Base-by-base conservation (phyloP, 1,284 basidiomycete species). In the Wolfiporia cocos region DNA sequence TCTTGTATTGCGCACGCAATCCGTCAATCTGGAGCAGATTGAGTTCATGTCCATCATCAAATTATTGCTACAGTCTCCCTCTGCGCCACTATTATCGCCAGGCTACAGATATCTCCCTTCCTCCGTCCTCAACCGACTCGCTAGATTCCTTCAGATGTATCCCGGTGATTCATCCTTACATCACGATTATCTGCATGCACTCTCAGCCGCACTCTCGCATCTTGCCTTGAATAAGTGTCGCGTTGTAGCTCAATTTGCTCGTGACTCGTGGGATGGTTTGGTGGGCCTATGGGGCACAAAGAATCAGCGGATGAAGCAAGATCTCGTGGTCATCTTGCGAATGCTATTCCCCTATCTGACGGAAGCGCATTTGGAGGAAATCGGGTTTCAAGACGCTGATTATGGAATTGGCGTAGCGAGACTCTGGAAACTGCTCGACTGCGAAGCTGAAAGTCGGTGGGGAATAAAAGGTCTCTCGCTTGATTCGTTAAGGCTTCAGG, bases 221-320 rank as follows among this genome's bases (percentile, higher is more conserved):
- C 59, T 91, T 12, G 76, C 89, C 6, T 65, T 93, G 42, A 95
- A 95, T 57, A 71, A 67, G 42, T 76, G 71, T 24, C 58, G 68
- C 1, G 69, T 74, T 1, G 74, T 91, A 34, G 67, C 74, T 5
- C 55, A 61, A 9, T 82, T 88, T 42, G 80, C 86, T 0, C 60
- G 66, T 6, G 64, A 64, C 23, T 64, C 82, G 1, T 90, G 90
- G 79, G 67, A 78, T 34, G 59, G 64, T 6, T 57, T 96, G 4
- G 68, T 92, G 1, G 63, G 62, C 1, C 63, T 93, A 19, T 95
- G 91, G 90, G 68, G 71, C 1, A 81, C 81, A 5, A 88, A 87
- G 63, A 83, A 81, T 57, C 80, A 74, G 45, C 60, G 68, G 15
- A 68, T 81, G 52, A 87, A 89, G 52, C 78, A 83, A 50, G 69